phyloP scores from a whole-genome alignment of 2,329 filamentous ascomycete genomes.

The Ramularia endophylla region DNA sequence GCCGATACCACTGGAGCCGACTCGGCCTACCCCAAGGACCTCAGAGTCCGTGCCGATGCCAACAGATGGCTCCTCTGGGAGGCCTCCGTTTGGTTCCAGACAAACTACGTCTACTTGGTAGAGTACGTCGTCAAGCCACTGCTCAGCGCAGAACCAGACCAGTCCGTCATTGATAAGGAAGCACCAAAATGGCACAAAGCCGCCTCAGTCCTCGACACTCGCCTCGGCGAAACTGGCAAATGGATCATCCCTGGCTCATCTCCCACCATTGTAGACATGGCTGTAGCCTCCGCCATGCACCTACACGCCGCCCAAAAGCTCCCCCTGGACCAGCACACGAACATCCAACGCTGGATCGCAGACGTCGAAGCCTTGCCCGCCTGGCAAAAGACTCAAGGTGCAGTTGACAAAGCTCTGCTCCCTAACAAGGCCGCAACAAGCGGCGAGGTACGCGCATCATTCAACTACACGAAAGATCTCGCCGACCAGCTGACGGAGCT shows the following conservation, averaged over 20 bases:
- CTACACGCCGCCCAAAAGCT: conserved; percentile 31
- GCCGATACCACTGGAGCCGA: conserved; percentile 29
- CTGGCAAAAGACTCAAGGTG: conserved; percentile 37
- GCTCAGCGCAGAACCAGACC: conserved; percentile 32
- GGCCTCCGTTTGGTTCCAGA: conserved; percentile 36
- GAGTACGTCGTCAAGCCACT: conserved; percentile 39
- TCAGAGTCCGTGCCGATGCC: conserved; percentile 34
- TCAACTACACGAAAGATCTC: conserved; percentile 44
- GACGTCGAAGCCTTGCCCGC: conserved; percentile 34
- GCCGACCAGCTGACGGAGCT: conserved; percentile 36
- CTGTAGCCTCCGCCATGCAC: conserved; percentile 37
- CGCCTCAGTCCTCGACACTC: conserved; percentile 34
- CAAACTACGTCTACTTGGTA: conserved; percentile 37
- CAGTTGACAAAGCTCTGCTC: conserved; percentile 35
- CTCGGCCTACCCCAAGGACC: conserved; percentile 35
- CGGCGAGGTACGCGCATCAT: conserved; percentile 34
- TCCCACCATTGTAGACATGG: conserved; percentile 38
- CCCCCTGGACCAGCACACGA: conserved; percentile 35
- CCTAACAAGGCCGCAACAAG: conserved; percentile 20
- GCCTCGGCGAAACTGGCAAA: conserved; percentile 32
- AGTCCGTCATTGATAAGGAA: conserved; percentile 31
- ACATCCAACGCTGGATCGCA: conserved; percentile 35
- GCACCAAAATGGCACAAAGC: conserved; percentile 33
- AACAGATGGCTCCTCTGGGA: conserved; percentile 42
- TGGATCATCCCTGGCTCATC: conserved; percentile 33